phyloP scores from a whole-genome alignment of 1,284 basidiomycete species.

The Kwoniella shivajii region DNA sequence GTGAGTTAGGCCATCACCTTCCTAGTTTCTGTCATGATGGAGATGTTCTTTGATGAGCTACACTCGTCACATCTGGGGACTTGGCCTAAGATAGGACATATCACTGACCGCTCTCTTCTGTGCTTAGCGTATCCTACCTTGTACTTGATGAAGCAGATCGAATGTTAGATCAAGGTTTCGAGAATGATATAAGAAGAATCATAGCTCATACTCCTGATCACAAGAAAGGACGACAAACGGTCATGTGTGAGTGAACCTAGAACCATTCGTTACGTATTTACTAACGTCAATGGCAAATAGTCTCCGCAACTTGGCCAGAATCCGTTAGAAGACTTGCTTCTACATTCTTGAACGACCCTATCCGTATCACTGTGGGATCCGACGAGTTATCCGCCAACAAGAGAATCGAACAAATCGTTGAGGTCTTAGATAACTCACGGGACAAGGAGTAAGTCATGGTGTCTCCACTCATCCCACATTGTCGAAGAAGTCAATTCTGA shows the following conservation, averaged over 20 bases:
- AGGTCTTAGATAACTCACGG: constrained; percentile 84
- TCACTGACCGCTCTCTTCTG: too few species aligned
- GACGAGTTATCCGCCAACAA: constrained; percentile 95
- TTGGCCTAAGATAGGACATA: too few species aligned
- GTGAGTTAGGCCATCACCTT: constrained; percentile 55
- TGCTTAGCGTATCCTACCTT: constrained; percentile 83
- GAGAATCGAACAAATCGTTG: constrained; percentile 73
- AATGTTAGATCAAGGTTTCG: constrained; percentile 98
- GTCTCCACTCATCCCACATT: neutral
- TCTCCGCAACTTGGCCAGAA: constrained; percentile 98
- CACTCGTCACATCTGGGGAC: too few species aligned
- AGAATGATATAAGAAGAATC: constrained; percentile 94
- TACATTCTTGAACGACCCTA: constrained; percentile 82
- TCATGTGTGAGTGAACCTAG: constrained; percentile 75
- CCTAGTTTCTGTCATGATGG: too few species aligned
- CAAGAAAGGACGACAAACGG: constrained; percentile 71
- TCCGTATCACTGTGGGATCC: constrained; percentile 90
- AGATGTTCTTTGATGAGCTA: too few species aligned
- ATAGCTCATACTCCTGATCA: constrained; percentile 73
- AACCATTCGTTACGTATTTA: too few species aligned
- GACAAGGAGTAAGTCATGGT: constrained; percentile 72
- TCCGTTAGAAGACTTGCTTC: constrained; percentile 90
- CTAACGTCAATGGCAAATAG: too few species aligned
- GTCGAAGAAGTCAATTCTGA: neutral
- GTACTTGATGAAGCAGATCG: constrained; percentile 97